phyloP scores from a whole-genome alignment of 2,329 filamentous ascomycete species.

The Aquanectria penicillioides region DNA sequence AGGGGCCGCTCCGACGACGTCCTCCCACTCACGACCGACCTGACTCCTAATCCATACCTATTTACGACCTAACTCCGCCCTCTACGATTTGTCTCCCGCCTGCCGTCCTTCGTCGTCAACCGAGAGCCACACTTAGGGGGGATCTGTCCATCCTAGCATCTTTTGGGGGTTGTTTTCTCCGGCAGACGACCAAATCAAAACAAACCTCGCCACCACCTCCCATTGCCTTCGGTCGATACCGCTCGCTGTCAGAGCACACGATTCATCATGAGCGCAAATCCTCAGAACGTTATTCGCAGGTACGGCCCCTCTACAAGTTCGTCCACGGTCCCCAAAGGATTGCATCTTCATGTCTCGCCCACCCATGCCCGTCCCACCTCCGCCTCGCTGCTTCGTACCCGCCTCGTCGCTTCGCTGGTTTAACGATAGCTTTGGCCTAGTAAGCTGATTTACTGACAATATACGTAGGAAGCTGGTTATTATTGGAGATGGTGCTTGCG shows the following conservation, averaged over 20 bases:
- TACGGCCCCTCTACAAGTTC: slow-evolving; percentile 51
- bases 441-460: slow-evolving; percentile 24
- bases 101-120: slow-evolving; percentile 10
- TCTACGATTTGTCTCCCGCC: slow-evolving; percentile 9
- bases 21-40: slow-evolving; percentile 11
- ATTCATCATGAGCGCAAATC: slow-evolving; percentile 56
- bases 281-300: slow-evolving; percentile 73
- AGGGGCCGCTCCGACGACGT: slow-evolving; percentile 22
- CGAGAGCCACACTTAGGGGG: slow-evolving; percentile 19
- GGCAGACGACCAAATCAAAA: slow-evolving; percentile 14
- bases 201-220: slow-evolving; percentile 13
- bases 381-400: neutral
- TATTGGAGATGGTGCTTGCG: slow-evolving; percentile 96
- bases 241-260: slow-evolving; percentile 21
- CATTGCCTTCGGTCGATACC: slow-evolving; percentile 22
- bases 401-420: too few species aligned
- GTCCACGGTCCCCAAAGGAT: slow-evolving; percentile 18
- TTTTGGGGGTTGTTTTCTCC: slow-evolving; percentile 13
- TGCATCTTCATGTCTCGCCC: slow-evolving; percentile 7
- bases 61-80: slow-evolving; percentile 6
- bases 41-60: slow-evolving; percentile 2
- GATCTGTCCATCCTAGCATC: slow-evolving; percentile 9
- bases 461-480: slow-evolving; percentile 87
- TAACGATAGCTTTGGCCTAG: neutral
- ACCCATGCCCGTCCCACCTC: neutral